A percentile compares a stretch with the other conserved stretches of the same genome.
phyloP scores from a whole-genome alignment of 768 basidiomycete species.

The Russula griseocarnosa region DNA sequence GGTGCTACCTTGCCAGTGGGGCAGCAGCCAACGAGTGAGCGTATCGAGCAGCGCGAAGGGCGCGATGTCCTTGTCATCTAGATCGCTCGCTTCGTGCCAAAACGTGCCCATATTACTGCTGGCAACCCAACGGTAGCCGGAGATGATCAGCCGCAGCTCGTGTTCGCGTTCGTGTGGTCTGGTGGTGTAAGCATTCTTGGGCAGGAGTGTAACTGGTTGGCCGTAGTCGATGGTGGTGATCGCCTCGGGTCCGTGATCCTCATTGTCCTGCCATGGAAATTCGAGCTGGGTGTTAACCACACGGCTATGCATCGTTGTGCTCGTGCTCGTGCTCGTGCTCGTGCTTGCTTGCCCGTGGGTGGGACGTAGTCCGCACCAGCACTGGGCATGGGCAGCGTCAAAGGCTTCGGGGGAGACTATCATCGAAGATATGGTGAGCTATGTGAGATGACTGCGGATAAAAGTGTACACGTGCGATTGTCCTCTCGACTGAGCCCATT shows the following conservation, averaged over 20 bases:
- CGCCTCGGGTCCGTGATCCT: background rate
- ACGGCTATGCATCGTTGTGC: background rate
- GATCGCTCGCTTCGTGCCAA: background rate
- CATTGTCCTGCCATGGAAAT: background rate
- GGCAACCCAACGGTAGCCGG: slow-evolving; percentile 1
- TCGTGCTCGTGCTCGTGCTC: background rate
- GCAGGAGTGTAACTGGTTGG: background rate
- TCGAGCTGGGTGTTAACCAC: background rate
- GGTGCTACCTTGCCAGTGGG: background rate
- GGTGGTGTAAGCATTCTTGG: background rate
- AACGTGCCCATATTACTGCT: background rate
- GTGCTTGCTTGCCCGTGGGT: background rate
- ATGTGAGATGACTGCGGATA: background rate
- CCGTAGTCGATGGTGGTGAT: background rate
- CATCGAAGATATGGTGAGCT: background rate
- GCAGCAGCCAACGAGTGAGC: slow-evolving; percentile 17
- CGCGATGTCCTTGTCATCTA: background rate
- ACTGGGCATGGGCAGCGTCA: background rate
- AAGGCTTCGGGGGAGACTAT: background rate
- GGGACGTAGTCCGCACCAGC: background rate
- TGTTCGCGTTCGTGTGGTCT: background rate
- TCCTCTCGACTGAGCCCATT: background rate
- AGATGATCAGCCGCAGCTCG: slow-evolving; percentile 3
- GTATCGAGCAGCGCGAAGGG: slow-evolving; percentile 12
- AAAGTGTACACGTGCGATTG: background rate